Conservation (phyloP, 1,284 basidiomycete species). For the Cryptococcus sp. region DNA sequence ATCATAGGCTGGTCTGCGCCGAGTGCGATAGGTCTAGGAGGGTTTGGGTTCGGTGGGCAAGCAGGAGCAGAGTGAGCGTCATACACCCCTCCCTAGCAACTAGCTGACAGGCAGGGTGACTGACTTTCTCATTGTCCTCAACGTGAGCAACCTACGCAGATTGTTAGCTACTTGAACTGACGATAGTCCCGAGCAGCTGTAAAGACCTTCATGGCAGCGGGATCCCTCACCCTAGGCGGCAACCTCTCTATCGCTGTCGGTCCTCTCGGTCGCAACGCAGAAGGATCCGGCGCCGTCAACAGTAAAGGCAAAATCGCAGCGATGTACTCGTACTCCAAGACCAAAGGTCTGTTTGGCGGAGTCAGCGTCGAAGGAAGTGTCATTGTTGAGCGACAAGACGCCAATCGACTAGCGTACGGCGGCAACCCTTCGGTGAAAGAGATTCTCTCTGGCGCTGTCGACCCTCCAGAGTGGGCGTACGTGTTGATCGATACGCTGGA, state of each 20-base stretch:
- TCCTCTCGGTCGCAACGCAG: conserved; percentile 88
- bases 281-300: conserved; percentile 81
- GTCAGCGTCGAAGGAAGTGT: conserved; percentile 86
- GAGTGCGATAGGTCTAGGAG: conserved; percentile 91
- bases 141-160: conserved; percentile 52
- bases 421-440: conserved; percentile 67
- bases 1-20: conserved; percentile 81
- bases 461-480: conserved; percentile 70
- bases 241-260: conserved; percentile 89
- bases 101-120: conserved; percentile 69
- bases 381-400: conserved; percentile 89
- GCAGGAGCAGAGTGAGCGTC: conserved; percentile 50
- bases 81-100: conserved; percentile 37
- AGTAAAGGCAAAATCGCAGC: conserved; percentile 83
- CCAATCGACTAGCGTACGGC: conserved; percentile 73
- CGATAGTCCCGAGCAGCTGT: conserved; percentile 51
- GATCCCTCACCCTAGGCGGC: conserved; percentile 86
- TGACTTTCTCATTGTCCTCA: conserved; percentile 89
- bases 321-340: conserved; percentile 96
- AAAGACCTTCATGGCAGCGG: conserved; percentile 89
- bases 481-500: conserved; percentile 68
- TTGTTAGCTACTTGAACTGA: conserved; percentile 45
- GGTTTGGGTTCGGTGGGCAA: conserved; percentile 79
- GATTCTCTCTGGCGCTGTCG: conserved; percentile 69
- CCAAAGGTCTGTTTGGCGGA: conserved; percentile 77